phyloP scores from a whole-genome alignment of 2,329 filamentous ascomycete species.

The Chrysoporthe cubensis region DNA sequence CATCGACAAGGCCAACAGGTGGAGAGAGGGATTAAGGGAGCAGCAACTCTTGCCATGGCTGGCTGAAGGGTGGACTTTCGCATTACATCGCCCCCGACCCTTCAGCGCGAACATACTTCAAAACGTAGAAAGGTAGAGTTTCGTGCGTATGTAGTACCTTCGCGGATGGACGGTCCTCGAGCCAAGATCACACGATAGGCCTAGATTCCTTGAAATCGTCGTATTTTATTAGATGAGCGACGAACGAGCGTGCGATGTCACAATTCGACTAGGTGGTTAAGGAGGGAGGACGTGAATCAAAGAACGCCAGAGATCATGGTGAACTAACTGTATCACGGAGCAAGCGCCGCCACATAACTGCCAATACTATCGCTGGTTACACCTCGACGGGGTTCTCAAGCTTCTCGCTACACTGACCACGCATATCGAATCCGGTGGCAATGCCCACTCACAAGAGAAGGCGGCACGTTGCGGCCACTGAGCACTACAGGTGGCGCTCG shows the following conservation, averaged over 20 bases:
- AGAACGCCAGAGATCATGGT: no score
- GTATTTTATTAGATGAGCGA: not conserved
- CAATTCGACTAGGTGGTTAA: slow-evolving; percentile 14
- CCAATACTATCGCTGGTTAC: not conserved
- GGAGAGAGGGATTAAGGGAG: not conserved
- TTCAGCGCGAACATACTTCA: not conserved
- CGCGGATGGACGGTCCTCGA: no score
- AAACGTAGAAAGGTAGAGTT: no score
- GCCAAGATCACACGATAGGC: not conserved
- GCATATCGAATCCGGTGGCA: slow-evolving; percentile 1
- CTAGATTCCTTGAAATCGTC: not conserved
- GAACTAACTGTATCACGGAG: no score
- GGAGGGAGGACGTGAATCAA: slow-evolving; percentile 6
- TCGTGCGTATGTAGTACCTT: no score
- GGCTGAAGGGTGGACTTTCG: not conserved
- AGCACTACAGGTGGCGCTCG: not conserved
- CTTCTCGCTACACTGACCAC: slow-evolving; percentile 17
- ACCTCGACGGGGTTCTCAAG: slow-evolving; percentile 1
- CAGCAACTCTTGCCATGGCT: not conserved
- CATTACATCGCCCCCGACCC: not conserved
- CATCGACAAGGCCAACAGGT: not conserved
- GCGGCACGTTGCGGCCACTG: not conserved
- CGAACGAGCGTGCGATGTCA: not conserved
- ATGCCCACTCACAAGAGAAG: not conserved
- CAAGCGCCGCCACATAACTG: no score